Evolutionary conservation across 2,329 filamentous ascomycete genomes (phyloP).

Genomic region (Periconia macrospinosa): DNA sequence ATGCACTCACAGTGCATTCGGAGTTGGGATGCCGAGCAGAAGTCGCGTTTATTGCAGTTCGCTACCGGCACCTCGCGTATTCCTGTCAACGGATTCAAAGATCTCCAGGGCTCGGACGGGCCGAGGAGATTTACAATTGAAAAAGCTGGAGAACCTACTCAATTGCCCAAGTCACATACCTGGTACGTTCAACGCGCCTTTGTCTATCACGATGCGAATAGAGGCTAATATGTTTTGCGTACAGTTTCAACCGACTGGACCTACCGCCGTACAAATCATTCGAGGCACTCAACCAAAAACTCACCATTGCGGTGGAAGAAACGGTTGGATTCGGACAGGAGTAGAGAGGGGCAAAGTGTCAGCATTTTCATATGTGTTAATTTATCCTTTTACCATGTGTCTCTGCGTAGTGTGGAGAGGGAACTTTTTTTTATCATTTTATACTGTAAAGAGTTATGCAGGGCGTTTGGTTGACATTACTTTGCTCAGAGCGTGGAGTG

Average conservation of each 20-base stretch:
- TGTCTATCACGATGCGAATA: not conserved
- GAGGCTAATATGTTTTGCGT: constrained; percentile 17
- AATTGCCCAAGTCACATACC: constrained; percentile 95
- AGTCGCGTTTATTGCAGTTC: constrained; percentile 93
- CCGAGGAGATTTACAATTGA: constrained; percentile 96
- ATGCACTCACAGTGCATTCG: constrained; percentile 66
- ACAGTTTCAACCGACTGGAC: constrained; percentile 94
- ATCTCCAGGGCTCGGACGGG: constrained; percentile 94
- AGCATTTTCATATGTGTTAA: not conserved
- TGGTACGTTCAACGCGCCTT: constrained; percentile 64
- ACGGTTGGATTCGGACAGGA: constrained; percentile 99
- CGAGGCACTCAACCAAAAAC: constrained; percentile 82
- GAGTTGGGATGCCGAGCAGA: constrained; percentile 97
- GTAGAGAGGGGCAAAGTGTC: constrained; percentile 47
- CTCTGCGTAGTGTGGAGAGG: not conserved
- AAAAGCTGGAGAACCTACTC: constrained; percentile 87
- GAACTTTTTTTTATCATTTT: not conserved
- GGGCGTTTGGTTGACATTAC: not conserved
- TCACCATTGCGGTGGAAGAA: constrained; percentile 97
- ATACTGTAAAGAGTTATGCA: not conserved
- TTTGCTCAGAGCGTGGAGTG: not conserved
- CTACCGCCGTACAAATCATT: constrained; percentile 89
- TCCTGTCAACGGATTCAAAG: constrained; percentile 98
- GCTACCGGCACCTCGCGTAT: constrained; percentile 97
- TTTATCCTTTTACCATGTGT: not conserved